Base-by-base conservation (phyloP, 495 filamentous ascomycete species). In the Filosporella fistucella region DNA sequence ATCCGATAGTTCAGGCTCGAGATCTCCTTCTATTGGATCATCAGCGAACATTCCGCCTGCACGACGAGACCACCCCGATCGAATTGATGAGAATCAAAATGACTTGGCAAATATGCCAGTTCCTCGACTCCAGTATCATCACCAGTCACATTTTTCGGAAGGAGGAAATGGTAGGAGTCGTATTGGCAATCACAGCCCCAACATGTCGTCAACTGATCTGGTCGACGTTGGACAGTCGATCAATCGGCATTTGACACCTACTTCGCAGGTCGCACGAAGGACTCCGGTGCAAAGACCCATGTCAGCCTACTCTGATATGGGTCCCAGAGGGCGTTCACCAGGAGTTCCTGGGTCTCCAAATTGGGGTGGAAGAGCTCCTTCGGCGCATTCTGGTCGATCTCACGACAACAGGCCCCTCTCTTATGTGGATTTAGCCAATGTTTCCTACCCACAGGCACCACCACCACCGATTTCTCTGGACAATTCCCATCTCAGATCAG, bases 351-450 rank as follows among this genome's bases (percentile, higher is more conserved):
- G 51, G 30, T 77, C 63, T 11, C 76, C 66, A n/a, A 72, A 64
- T 58, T 60, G 45, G 49, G 66, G 66, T 44, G 72, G 63, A 14
- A 78, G 80, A 24, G 71, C 75, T 4, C 73, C 80, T 5, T 86
- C 84, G 1, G 67, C 75, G 8, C 73, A 85, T 33, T 86, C 81
- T 4, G 70, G 74, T 41, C 75, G 71, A 26, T 91, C 91, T 6
- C 85, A 89, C 4, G 88, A 93, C 45, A 81, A 71, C 28, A 74
- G 93, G 34, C 83, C 88, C 1, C 67, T 79, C 12, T 95, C 93
- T 0, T 94, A 91, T 63, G 74, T 91, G 17, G 89, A 97, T 60
- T 71, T 96, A 12, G 74, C 96, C 45, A 89, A 95, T 57, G 77
- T 89, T 6, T 85, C 89, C 0, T 96, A 98, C 59, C 86, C 88